Percentiles rank a stretch among this genome's conserved stretches.
phyloP scores from a whole-genome alignment of 2,329 filamentous ascomycete genomes.

The Helminthosporium solani region DNA sequence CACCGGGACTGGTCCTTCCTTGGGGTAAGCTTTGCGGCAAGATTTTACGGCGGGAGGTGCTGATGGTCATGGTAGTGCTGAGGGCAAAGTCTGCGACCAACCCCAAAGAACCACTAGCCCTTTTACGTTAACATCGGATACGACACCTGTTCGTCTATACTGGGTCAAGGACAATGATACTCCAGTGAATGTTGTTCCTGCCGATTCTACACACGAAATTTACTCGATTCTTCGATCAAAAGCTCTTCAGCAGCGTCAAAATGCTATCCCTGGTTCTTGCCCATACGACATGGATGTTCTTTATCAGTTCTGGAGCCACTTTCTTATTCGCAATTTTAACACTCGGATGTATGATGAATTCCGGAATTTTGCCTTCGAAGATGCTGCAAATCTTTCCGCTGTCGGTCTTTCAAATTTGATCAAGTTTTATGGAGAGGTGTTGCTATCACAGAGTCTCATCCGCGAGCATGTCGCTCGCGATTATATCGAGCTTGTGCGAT shows the following conservation, averaged over 20 bases:
- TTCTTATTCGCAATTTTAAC: constrained; percentile 73
- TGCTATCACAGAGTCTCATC: constrained; percentile 54
- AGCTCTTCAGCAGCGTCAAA: constrained; percentile 52
- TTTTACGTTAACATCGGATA: constrained; percentile 16
- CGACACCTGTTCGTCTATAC: constrained; percentile 41
- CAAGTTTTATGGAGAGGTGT: constrained; percentile 63
- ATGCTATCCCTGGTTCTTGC: constrained; percentile 46
- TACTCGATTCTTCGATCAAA: constrained; percentile 52
- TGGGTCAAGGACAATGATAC: constrained; percentile 54
- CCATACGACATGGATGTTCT: constrained; percentile 64
- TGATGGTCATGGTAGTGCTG: constrained; percentile 25
- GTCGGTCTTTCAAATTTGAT: constrained; percentile 64
- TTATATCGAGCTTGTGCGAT: constrained; percentile 56
- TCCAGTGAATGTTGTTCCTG: constrained; percentile 46
- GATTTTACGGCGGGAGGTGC: constrained; percentile 13
- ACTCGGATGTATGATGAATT: constrained; percentile 75
- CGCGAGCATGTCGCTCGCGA: constrained; percentile 56
- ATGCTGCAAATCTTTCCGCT: constrained; percentile 55
- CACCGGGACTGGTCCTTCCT: constrained; percentile 37
- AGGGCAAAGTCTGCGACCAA: constrained; percentile 20
- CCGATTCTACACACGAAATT: constrained; percentile 50
- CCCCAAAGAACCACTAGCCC: constrained; percentile 21
- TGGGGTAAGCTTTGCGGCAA: constrained; percentile 30
- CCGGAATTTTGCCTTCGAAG: constrained; percentile 64
- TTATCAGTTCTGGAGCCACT: constrained; percentile 75